Base-by-base conservation (phyloP, 2,329 filamentous ascomycete genomes). In the Colletotrichum agaves region DNA sequence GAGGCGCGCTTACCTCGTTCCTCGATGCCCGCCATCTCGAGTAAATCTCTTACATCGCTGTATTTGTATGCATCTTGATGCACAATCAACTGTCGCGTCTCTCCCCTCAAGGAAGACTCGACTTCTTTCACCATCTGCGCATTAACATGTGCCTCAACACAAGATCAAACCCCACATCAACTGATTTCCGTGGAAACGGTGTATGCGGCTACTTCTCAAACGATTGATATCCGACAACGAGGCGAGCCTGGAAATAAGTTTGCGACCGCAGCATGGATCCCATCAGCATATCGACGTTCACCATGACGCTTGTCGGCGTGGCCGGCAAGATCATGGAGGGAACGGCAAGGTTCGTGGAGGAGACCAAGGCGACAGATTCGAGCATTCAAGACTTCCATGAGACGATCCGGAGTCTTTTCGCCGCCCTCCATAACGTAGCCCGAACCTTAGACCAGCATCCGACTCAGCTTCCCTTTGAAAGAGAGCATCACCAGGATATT, bases 401-500 rank as follows among this genome's bases (percentile, higher is more conserved):
- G 13, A 71, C 73, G 44, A 69, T 76, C 1, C 44, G 46, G 3
- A 58, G 59, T n/a, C 49, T 77, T 7, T 65, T 70, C 23, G 47
- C 21, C 4, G 69, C 67, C 2, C 56, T 76, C 21, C 31, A 47
- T 13, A 68, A 65, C 0, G 70, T 76, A 5, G 41, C 65, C 17
- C 63, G 70, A 13, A 71, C 55, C 3, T 64, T 76, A 15, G 4
- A 63, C 2, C 71, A 71, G 23, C 62, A 70, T 15, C 67, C 65
- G 12, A 46, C 52, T 17, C 72, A 71, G 23, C 46, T 72, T 35
- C 59, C 73, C 0, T 73, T 74, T 23, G 74, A 76, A 56, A 69
- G 66, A 31, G 71, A 70, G 12, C 74, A 76, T 39, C 71, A 74
- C 33, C 61, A 67, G 12, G 71, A 70, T 21, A 75, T 75, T 52